A percentile compares a stretch with the other conserved stretches of the same genome.
phyloP scores from a whole-genome alignment of 2,329 filamentous ascomycete species.

The Diaporthe australafricana region DNA sequence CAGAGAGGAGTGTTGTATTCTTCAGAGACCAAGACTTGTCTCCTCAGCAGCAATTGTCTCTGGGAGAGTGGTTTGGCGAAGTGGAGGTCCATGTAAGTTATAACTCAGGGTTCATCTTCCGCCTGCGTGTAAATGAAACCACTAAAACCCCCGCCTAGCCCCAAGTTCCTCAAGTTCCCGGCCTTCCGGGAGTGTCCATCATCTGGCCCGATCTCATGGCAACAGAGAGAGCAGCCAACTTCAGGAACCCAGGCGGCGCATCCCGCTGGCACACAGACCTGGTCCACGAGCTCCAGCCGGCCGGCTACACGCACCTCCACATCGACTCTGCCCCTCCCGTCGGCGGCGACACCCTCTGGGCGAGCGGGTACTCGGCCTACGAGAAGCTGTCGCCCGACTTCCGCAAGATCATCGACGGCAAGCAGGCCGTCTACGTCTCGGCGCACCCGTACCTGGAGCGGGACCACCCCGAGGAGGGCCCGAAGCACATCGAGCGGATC shows the following conservation, averaged over 20 bases:
- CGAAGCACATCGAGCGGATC: conserved; percentile 73
- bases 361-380: conserved; percentile 77
- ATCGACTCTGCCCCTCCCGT: conserved; percentile 74
- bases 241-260: conserved; percentile 75
- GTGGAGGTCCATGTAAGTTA: conserved; percentile 74
- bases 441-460: conserved; percentile 77
- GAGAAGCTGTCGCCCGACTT: conserved; percentile 79
- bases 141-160: conserved; percentile 56
- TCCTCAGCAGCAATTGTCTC: conserved; percentile 71
- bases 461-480: conserved; percentile 68
- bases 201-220: conserved; percentile 78
- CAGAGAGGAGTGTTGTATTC: conserved; percentile 75
- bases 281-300: conserved; percentile 77
- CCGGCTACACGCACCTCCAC: conserved; percentile 77
- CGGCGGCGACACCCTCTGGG: conserved; percentile 80
- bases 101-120: too few species aligned
- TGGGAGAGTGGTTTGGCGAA: conserved; percentile 73
- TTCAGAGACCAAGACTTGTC: conserved; percentile 72
- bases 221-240: conserved; percentile 69
- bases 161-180: conserved; percentile 78
- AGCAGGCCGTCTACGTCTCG: conserved; percentile 72
- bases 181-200: conserved; percentile 71
- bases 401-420: conserved; percentile 77
- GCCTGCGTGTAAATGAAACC: neutral
- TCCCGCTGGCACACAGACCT: conserved; percentile 78